Evolutionary conservation across 2,329 filamentous ascomycete genomes (phyloP), one percentile per base, ranked within the genome.

Genomic region (Passalora sequoiae): DNA sequence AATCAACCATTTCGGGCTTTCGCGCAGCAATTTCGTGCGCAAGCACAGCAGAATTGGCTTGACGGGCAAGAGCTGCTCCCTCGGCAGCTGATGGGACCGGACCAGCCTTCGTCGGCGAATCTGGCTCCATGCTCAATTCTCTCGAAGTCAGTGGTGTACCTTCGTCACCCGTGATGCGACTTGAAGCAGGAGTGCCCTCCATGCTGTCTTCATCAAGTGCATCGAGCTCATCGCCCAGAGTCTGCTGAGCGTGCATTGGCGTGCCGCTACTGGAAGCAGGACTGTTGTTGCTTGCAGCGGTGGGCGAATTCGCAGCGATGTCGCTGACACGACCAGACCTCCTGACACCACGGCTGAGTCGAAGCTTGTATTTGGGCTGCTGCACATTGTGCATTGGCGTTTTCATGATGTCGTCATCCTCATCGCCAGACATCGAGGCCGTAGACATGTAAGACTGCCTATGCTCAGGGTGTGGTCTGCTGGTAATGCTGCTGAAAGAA

Each of bases 221-320:
- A 40, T 85, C 87, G 30, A 98, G 76, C 66, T 98, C 92, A 29
- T 89, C 89, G 62, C 92, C 94, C 38, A 98, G 72, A 59, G 85
- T 97, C 69, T 95, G 86, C 12, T 79, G 76, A 51, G 71, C 70
- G 38, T 55, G 50, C 31, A 69, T 66, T n/a, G 69, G 66, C 6
- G 69, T 70, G 30, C 65, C 67, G 22, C 47, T 48, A 43, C 55
- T 58, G 9, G 56, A 59, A 16, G 52, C 41, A 12, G 59, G 58
- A 43, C 58, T 59, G 33, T 50, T 29, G 33, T 45, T 47, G 38
- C 46, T 41, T 16, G 43, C 40, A 28, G 43, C 27, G n/a, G 15
- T 35, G n/a, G 54, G 55, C 16, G 54, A 58, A 8, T 58, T 55
- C 3, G 43, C 29, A 19, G 49, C 29, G 13, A 57, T 39, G 49